Evolutionary conservation across 306 rosid genomes (phyloP), one percentile per base, ranked within the genome.

Genomic region (Castanea mollissima): DNA sequence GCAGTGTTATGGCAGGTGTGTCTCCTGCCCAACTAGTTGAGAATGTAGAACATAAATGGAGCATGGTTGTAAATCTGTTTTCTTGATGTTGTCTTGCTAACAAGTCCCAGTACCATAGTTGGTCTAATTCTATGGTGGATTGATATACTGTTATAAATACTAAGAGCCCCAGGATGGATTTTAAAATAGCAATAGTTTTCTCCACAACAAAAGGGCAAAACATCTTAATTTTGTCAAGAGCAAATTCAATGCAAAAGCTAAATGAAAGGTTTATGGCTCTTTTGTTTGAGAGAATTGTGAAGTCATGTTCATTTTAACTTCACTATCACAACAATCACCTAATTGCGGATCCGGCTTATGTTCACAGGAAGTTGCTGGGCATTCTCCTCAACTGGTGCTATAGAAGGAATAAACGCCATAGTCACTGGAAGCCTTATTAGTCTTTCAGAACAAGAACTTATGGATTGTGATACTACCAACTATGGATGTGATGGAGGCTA

Each of bases 341-440:
- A 11, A 64, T 70, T 32, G 11, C n/a, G 5, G 10, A 67, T 21
- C 77, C 16, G 73, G 14, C 20, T 74, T 25, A 14, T 51, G 23
- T 55, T 80, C 72, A 27, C 82, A 93, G 97, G 98, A 76, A 89
- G 98, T 87, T 93, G 97, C 51, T 93, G 98, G 98, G 81, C 98
- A 78, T 93, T 93, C 79, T 93, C 97, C 15, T 51, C 91, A 31
- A 87, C 94, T 0, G 97, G 94, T 59, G 91, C 94, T 60, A 83
- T 91, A 0, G 98, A 93, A 83, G 97, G 98, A 84, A 83, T 90
- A 77, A 93, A 91, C 44, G 94, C 92, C 59, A 73, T 93, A 54
- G 92, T 70, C 15, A 87, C 92, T 1, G 90, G 90, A 15, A 86
- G 84, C 71, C 98, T 91, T 58, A 73, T 88, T 16, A 89, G 90